Conservation (phyloP, 176 grass and related monocot genomes). For the maize (Zea mays) region DNA sequence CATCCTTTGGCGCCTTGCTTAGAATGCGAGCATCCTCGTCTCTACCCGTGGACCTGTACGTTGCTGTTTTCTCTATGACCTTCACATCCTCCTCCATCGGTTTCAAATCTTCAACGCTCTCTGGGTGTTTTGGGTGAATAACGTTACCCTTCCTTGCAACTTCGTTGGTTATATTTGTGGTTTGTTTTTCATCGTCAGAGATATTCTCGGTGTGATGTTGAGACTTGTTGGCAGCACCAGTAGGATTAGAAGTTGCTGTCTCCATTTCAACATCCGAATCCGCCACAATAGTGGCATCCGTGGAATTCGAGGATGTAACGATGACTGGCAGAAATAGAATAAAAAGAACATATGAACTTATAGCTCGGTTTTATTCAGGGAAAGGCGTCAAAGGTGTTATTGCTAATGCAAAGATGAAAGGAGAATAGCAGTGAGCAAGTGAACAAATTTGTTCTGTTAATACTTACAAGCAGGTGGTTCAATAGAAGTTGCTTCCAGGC, state of each 20-base stretch:
- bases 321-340: conserved; percentile 57
- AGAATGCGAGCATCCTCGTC: conserved; percentile 48
- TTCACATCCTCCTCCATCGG: conserved; percentile 42
- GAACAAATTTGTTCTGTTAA: background rate
- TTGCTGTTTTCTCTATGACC: conserved; percentile 51
- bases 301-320: conserved; percentile 77
- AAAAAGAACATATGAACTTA: conserved; percentile 10
- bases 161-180: conserved; percentile 20
- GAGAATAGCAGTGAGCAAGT: background rate
- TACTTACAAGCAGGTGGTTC: conserved; percentile 91
- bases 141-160: conserved; percentile 37
- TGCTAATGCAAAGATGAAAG: background rate
- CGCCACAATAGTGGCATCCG: conserved; percentile 82
- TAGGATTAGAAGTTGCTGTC: conserved; percentile 63
- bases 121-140: conserved; percentile 14
- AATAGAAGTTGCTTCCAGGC: conserved; percentile 67
- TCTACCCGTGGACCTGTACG: conserved; percentile 31
- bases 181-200: conserved; percentile 40
- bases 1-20: conserved; percentile 53
- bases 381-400: background rate
- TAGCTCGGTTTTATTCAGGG: background rate
- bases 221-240: conserved; percentile 34
- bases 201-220: conserved; percentile 35
- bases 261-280: conserved; percentile 89
- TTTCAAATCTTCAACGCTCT: conserved; percentile 36